phyloP scores from a whole-genome alignment of 768 basidiomycete genomes.

The Lactarius tabidus region DNA sequence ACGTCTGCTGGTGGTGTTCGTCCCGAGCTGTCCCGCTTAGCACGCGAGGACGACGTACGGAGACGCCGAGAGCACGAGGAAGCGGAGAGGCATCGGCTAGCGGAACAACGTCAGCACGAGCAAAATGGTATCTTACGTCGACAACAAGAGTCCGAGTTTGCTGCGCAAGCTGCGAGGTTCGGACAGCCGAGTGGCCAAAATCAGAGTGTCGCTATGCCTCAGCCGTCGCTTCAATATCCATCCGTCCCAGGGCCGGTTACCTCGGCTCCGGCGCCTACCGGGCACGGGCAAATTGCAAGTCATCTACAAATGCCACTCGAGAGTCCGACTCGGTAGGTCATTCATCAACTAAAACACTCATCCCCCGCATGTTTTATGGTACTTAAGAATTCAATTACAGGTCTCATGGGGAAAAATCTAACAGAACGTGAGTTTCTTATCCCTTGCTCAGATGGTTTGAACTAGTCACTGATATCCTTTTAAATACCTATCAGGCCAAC shows the following conservation, averaged over 20 bases:
- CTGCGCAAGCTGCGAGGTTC: slow-evolving; percentile 30
- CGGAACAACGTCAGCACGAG: slow-evolving; percentile 45
- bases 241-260: not conserved
- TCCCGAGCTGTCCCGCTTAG: not conserved
- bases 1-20: not conserved
- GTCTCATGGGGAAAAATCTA: slow-evolving; percentile 33
- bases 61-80: slow-evolving; percentile 27
- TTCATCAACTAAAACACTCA: not conserved
- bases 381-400: slow-evolving; percentile 45
- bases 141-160: slow-evolving; percentile 47
- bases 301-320: slow-evolving; percentile 52
- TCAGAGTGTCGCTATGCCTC: slow-evolving; percentile 33
- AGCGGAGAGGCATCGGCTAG: slow-evolving; percentile 35
- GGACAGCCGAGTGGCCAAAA: slow-evolving; percentile 33
- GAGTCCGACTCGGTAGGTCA: slow-evolving; percentile 42
- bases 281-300: slow-evolving; percentile 11
- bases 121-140: slow-evolving; percentile 54
- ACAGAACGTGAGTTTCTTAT: slow-evolving; percentile 25
- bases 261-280: slow-evolving; percentile 5
- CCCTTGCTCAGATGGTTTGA: not conserved
- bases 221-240: slow-evolving; percentile 22
- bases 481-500: slow-evolving; percentile 15
- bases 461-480: not conserved
- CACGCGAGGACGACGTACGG: slow-evolving; percentile 28
- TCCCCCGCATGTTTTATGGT: slow-evolving; percentile 30